phyloP scores from a whole-genome alignment of 805 yeast species.

The Candida boidinii region DNA sequence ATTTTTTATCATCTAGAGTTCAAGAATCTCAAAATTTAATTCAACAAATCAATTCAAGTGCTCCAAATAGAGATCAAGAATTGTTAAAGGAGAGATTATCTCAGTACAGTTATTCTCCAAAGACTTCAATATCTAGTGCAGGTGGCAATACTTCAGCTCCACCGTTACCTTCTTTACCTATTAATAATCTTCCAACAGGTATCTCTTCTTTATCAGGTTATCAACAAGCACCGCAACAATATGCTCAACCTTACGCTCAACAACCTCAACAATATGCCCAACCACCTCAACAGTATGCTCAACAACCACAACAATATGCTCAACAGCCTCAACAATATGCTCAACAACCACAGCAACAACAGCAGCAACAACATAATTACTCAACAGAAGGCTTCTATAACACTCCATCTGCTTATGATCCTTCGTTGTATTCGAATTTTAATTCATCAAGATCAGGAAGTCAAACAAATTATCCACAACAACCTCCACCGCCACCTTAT shows the following conservation, averaged over 20 bases:
- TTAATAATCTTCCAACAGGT: constrained; percentile 5
- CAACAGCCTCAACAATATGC: background rate
- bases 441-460: constrained; percentile 3
- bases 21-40: constrained; percentile 15
- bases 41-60: constrained; percentile 7
- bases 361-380: constrained; percentile 15
- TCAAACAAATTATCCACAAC: background rate
- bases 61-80: constrained; percentile 14
- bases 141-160: constrained; percentile 8
- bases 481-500: too few relatives aligned
- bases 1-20: constrained; percentile 19
- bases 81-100: constrained; percentile 11
- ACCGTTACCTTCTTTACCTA: constrained; percentile 20
- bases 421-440: constrained; percentile 33
- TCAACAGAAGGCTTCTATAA: constrained; percentile 30
- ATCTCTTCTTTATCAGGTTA: too few relatives aligned
- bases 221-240: too few relatives aligned
- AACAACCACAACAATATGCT: constrained; percentile 1
- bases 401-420: constrained; percentile 43
- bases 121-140: constrained; percentile 2
- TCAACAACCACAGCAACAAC: constrained; percentile 2
- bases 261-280: background rate
- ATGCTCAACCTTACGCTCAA: background rate
- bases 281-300: background rate
- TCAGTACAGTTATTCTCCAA: constrained; percentile 6